Conservation (phyloP, 2,329 filamentous ascomycete genomes). For the Xylaria digitata region DNA sequence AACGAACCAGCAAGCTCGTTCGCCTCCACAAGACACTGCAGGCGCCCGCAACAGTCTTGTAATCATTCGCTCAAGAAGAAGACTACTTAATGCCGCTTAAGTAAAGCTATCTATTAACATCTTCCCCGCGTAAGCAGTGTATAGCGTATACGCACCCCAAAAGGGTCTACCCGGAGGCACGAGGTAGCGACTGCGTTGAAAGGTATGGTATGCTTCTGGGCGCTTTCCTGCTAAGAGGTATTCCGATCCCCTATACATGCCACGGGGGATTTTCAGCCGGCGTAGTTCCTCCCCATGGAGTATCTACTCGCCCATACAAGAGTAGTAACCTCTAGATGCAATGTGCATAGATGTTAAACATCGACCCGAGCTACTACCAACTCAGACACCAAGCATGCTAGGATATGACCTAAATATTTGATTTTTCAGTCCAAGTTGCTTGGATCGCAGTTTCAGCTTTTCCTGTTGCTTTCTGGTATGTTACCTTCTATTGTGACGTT, state of each 20-base stretch:
- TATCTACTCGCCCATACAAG: background rate
- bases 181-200: constrained; percentile 10
- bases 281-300: constrained; percentile 3
- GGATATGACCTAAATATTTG: background rate
- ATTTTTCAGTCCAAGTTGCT: background rate
- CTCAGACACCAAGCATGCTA: background rate
- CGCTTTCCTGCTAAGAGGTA: constrained; percentile 9
- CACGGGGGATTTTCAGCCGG: background rate
- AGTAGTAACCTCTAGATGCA: background rate
- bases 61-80: background rate
- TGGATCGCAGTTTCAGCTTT: background rate
- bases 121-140: background rate
- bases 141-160: background rate
- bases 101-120: constrained; percentile 7
- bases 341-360: background rate
- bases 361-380: background rate
- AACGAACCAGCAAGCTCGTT: background rate
- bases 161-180: background rate
- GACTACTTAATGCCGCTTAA: background rate
- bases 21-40: background rate
- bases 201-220: background rate
- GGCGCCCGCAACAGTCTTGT: background rate
- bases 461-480: background rate
- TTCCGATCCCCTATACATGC: background rate
- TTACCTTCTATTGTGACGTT: background rate